phyloP scores from a whole-genome alignment of 1,284 basidiomycete genomes.

The Rhodotorula sp. region DNA sequence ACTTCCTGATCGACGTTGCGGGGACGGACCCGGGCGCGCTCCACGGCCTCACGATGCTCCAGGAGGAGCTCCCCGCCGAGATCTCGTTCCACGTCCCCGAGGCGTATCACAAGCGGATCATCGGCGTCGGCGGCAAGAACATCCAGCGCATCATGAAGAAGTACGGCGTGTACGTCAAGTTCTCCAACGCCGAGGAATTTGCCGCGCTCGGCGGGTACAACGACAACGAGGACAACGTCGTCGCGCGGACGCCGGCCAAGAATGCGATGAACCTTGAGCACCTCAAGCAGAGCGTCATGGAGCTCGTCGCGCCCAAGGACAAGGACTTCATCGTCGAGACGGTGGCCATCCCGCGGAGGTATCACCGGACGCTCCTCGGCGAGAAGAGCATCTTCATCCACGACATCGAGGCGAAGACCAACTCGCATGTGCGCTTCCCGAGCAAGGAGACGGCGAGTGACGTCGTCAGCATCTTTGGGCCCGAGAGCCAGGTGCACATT shows the following conservation, averaged over 20 bases:
- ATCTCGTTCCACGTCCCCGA: constrained; percentile 99
- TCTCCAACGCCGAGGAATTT: constrained; percentile 97
- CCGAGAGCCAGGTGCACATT: constrained; percentile 94
- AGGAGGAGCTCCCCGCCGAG: constrained; percentile 98
- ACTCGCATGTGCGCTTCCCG: constrained; percentile 90
- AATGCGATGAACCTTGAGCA: constrained; percentile 95
- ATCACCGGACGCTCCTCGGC: constrained; percentile 90
- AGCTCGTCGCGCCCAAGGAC: constrained; percentile 95
- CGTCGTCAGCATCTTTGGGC: constrained; percentile 88
- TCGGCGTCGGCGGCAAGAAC: constrained; percentile 96
- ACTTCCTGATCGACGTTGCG: constrained; percentile 88
- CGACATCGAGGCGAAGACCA: constrained; percentile 95
- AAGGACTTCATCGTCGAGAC: constrained; percentile 96
- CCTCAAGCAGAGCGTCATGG: constrained; percentile 95
- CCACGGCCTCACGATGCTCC: constrained; percentile 83
- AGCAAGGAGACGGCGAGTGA: constrained; percentile 93
- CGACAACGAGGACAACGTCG: constrained; percentile 98
- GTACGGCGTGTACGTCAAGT: constrained; percentile 98
- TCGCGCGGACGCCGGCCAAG: constrained; percentile 95
- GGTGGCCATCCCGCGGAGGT: constrained; percentile 86
- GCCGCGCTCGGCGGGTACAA: constrained; percentile 91
- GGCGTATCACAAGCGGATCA: constrained; percentile 98
- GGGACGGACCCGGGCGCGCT: constrained; percentile 74
- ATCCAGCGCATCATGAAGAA: constrained; percentile 99
- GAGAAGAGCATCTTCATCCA: constrained; percentile 97